Conservation (phyloP, 1,284 basidiomycete species). For the Malassezia cuniculi region DNA sequence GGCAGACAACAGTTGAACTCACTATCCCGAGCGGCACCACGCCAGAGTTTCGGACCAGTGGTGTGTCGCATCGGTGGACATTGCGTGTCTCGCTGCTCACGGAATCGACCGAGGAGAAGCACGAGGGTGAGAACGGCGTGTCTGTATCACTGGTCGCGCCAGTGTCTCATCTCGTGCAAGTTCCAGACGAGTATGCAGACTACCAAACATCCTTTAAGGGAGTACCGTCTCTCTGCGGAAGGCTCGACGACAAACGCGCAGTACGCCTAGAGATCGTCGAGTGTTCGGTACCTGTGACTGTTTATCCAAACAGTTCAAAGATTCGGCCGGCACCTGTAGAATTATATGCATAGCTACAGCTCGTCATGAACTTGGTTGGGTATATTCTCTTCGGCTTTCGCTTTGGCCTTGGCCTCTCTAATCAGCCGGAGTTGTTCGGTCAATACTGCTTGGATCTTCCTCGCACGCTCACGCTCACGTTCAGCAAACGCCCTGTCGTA, state of each 20-base stretch:
- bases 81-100: constrained; percentile 35
- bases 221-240: constrained; percentile 12
- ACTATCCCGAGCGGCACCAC: constrained; percentile 33
- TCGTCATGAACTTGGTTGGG: background rate
- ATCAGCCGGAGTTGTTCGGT: too few relatives aligned
- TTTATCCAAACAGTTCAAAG: constrained; percentile 32
- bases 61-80: constrained; percentile 33
- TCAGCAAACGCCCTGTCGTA: too few relatives aligned
- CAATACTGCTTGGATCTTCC: too few relatives aligned
- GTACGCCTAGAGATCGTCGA: constrained; percentile 35
- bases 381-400: background rate
- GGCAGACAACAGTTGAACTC: constrained; percentile 23
- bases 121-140: constrained; percentile 1
- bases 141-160: constrained; percentile 13
- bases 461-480: too few relatives aligned
- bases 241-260: background rate
- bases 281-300: constrained; percentile 33
- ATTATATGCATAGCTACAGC: constrained; percentile 20
- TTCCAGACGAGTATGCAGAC: constrained; percentile 25
- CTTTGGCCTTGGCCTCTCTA: background rate
- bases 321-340: constrained; percentile 23
- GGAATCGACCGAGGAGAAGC: constrained; percentile 9
- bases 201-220: constrained; percentile 30
- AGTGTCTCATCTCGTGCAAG: constrained; percentile 23
- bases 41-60: constrained; percentile 37